These are phyloP conservation scores for Teratosphaeria gauchensis DNA, from an alignment of 2,329 filamentous ascomycete genomes.

Conservation along the genomic window DNA sequence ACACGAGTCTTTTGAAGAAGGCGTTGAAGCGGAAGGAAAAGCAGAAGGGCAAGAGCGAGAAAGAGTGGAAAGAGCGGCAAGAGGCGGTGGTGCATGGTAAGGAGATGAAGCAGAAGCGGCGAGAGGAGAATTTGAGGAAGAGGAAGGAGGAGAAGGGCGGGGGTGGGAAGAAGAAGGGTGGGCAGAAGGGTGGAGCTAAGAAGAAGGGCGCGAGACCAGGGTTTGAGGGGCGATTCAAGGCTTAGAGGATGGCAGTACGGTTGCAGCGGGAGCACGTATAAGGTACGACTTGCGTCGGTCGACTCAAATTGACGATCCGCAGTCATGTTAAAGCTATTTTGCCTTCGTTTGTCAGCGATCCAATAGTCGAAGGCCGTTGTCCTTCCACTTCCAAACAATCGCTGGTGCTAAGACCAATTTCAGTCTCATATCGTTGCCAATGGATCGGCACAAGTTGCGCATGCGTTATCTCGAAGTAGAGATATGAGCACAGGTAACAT, in stretches of 20 bases:
- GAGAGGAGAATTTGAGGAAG: constrained; percentile 51
- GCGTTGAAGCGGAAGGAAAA: constrained; percentile 87
- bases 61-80: constrained; percentile 34
- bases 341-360: too few species aligned
- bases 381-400: neutral
- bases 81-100: constrained; percentile 38
- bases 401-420: neutral
- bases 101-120: constrained; percentile 41
- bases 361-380: neutral
- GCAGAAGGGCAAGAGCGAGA: constrained; percentile 28
- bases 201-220: constrained; percentile 50
- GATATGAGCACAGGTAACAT: too few species aligned
- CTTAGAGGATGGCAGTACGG: constrained; percentile 6
- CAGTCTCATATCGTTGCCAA: too few species aligned
- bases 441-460: too few species aligned
- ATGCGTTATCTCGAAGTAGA: too few species aligned
- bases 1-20: constrained; percentile 82
- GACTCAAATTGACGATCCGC: neutral
- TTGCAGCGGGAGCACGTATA: neutral
- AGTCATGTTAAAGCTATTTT: neutral
- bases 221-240: constrained; percentile 59
- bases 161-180: constrained; percentile 61
- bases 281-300: neutral
- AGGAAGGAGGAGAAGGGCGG: constrained; percentile 69
- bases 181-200: constrained; percentile 42